Conservation (phyloP, 78 protist species). For the slime mould (Dictyostelium discoideum) region DNA sequence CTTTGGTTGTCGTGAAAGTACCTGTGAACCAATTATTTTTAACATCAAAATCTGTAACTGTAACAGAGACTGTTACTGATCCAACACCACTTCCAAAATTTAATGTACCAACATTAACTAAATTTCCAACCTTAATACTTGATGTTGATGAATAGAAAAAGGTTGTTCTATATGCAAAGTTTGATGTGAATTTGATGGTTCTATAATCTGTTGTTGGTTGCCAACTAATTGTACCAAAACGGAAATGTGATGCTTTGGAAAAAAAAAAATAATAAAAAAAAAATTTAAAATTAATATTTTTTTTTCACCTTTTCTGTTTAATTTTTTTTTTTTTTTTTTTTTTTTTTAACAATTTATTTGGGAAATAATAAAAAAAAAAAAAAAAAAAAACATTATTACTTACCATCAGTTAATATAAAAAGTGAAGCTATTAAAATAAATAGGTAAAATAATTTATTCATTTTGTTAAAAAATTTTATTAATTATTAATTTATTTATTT, state of each 20-base stretch:
- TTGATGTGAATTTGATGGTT: neutral
- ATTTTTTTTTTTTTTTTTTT: no score
- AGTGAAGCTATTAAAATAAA: neutral
- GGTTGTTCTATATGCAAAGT: slow-evolving; percentile 13
- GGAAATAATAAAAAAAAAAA: no score
- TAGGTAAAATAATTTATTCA: neutral
- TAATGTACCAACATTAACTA: neutral
- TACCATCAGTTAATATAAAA: neutral
- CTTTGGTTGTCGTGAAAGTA: neutral
- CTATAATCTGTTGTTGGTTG: neutral
- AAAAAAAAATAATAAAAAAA: neutral
- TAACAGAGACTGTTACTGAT: neutral
- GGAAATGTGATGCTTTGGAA: neutral
- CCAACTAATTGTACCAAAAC: neutral
- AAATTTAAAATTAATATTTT: no score
- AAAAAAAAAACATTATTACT: neutral
- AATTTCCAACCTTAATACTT: neutral
- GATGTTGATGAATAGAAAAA: neutral
- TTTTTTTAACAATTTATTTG: no score
- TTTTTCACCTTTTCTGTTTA: no score
- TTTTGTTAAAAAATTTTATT: neutral
- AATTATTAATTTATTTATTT: no score
- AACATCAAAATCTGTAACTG: neutral
- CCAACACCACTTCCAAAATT: neutral
- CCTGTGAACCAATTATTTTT: slow-evolving; percentile 41